A percentile compares a stretch with the other conserved stretches of the same genome.
phyloP scores from a whole-genome alignment of 768 basidiomycete species.

The Trametes villosa region DNA sequence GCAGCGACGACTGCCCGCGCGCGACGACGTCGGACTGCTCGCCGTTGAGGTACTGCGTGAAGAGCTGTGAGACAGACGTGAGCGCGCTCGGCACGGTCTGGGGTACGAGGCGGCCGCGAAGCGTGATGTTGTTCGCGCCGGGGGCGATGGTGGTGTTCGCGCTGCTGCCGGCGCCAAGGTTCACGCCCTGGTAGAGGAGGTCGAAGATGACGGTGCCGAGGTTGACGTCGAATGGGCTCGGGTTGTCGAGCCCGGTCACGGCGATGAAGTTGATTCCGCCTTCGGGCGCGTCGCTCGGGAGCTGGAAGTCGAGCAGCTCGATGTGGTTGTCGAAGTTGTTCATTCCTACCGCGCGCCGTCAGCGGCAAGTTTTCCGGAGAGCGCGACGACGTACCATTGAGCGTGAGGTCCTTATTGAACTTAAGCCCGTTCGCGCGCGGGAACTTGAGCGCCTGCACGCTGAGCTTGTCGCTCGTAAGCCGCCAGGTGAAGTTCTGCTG shows the following conservation, averaged over 20 bases:
- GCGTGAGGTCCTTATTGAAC: conserved; percentile 62
- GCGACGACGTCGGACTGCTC: conserved; percentile 62
- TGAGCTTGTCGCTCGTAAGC: conserved; percentile 56
- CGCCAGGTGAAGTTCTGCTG: conserved; percentile 71
- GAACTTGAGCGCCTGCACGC: conserved; percentile 69
- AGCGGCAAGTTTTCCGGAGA: too few relatives aligned
- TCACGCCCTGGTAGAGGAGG: conserved; percentile 59
- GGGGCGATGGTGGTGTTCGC: conserved; percentile 52
- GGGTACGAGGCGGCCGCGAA: conserved; percentile 58
- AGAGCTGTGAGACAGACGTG: conserved; percentile 58
- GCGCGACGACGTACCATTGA: conserved; percentile 47
- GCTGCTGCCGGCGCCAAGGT: conserved; percentile 60
- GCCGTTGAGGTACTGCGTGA: conserved; percentile 74
- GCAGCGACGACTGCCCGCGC: conserved; percentile 59
- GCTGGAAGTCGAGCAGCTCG: conserved; percentile 56
- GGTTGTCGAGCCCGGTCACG: conserved; percentile 57
- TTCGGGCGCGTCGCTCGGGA: conserved; percentile 67
- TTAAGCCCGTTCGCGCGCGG: conserved; percentile 67
- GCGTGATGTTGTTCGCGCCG: conserved; percentile 60
- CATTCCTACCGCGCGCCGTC: too few relatives aligned
- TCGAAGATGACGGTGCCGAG: conserved; percentile 70
- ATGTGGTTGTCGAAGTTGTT: conserved; percentile 65
- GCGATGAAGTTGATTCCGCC: conserved; percentile 72
- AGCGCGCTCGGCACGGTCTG: conserved; percentile 54
- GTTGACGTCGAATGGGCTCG: conserved; percentile 70